Percentiles rank a stretch among this genome's conserved stretches.
These are phyloP conservation scores for Plasmodium inui DNA, from an alignment of 169 alveolate genomes.

Conservation along the genomic window DNA sequence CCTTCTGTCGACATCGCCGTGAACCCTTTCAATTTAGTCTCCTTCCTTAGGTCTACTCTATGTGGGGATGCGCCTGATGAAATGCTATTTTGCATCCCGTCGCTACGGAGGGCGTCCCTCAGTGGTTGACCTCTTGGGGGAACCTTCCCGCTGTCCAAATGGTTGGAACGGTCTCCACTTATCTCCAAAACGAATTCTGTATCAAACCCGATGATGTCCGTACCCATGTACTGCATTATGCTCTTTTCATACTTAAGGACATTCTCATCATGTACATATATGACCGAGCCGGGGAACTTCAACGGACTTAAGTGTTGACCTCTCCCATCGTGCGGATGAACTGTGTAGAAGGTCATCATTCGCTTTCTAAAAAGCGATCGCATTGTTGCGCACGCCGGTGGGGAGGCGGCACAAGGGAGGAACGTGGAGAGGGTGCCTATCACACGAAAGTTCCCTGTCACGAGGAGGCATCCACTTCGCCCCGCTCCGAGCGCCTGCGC, in stretches of 20 bases:
- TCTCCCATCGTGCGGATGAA: background rate
- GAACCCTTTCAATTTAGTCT: background rate
- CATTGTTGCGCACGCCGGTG: background rate
- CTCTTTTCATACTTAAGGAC: slow-evolving; percentile 30
- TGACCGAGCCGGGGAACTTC: slow-evolving; percentile 27
- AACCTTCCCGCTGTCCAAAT: background rate
- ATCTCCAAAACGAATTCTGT: slow-evolving; percentile 45
- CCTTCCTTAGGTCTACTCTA: background rate
- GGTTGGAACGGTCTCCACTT: background rate
- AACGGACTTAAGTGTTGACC: background rate
- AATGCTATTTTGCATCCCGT: background rate
- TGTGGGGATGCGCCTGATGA: background rate
- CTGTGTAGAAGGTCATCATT: background rate
- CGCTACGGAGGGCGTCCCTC: background rate
- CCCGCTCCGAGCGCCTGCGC: background rate
- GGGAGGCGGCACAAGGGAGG: background rate
- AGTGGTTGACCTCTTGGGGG: background rate
- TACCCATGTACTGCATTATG: slow-evolving; percentile 22
- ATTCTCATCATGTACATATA: slow-evolving; percentile 55
- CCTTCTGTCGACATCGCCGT: background rate
- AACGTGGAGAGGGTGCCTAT: background rate
- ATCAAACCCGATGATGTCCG: slow-evolving; percentile 45
- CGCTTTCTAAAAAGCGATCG: background rate
- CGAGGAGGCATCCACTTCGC: background rate
- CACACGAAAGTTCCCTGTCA: background rate